Evolutionary conservation across 768 basidiomycete species (phyloP).

Genomic region (Phlebiopsis flavidoalba): DNA sequence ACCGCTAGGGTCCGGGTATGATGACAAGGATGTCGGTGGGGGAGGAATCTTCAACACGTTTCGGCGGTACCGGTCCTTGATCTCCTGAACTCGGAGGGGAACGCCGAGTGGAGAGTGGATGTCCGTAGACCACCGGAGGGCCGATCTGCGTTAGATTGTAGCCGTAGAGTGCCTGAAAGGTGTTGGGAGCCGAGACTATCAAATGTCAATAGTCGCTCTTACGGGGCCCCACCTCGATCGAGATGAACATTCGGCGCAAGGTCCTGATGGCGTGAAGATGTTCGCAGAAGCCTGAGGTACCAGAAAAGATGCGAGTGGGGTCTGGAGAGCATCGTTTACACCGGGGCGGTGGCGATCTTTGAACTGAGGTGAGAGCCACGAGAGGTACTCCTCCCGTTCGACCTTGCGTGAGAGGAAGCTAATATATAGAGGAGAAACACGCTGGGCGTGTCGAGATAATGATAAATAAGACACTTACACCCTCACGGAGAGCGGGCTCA

Average conservation of each 20-base stretch:
- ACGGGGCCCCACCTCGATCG: slow-evolving; percentile 96
- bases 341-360: slow-evolving; percentile 96
- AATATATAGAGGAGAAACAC: not conserved
- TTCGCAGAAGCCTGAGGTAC: slow-evolving; percentile 98
- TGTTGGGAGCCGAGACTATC: slow-evolving; percentile 77
- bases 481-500: slow-evolving; percentile 99
- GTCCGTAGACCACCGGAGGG: slow-evolving; percentile 96
- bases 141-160: slow-evolving; percentile 98
- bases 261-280: slow-evolving; percentile 95
- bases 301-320: slow-evolving; percentile 99
- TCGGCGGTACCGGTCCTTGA: slow-evolving; percentile 85
- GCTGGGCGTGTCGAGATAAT: not conserved
- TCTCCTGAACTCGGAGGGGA: slow-evolving; percentile 90
- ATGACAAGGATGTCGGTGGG: slow-evolving; percentile 79
- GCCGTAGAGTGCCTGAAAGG: slow-evolving; percentile 91
- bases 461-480: slow-evolving; percentile 45
- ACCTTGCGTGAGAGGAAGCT: slow-evolving; percentile 92
- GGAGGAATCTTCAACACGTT: slow-evolving; percentile 73
- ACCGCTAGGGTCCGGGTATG: slow-evolving; percentile 98
- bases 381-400: slow-evolving; percentile 96
- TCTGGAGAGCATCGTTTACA: slow-evolving; percentile 89
- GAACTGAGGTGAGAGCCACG: slow-evolving; percentile 98
- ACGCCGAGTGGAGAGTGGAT: slow-evolving; percentile 99
- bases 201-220: slow-evolving; percentile 99
- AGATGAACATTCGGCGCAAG: slow-evolving; percentile 98